Evolutionary conservation across 768 basidiomycete species (phyloP), one percentile per base, ranked within the genome.

Genomic region (Peribolospora baueri): DNA sequence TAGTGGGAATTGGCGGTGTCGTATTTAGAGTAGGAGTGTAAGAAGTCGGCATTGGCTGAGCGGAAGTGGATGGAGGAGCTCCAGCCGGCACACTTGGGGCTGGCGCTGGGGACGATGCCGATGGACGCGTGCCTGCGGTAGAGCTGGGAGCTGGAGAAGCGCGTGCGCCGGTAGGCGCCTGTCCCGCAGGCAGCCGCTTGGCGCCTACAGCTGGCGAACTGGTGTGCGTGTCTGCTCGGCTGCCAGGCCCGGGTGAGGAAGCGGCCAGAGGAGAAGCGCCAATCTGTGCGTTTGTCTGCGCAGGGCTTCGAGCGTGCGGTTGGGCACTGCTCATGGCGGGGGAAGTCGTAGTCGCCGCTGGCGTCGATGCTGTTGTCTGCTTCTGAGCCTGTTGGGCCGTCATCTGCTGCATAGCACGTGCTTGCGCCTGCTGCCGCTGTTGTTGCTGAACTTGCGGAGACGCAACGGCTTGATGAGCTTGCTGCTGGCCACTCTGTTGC

Each of bases 1-100:
- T 47, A 4, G 41, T 40, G 10, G 60, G 50, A 41, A 63, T 63
- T 25, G 25, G 25, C 25, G 25, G 25, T 25, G 25, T 25, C 25
- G 25, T 25, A 25, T 25, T 25, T 25, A 25, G 25, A 25, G 25
- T 25, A 25, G 25, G 25, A 25, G 25, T 25, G 25, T 25, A 25
- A 25, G 25, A 25, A 25, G 25, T 25, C 25, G 25, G 25, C 25
- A 25, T 25, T 25, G 25, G 25, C 25, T 25, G 25, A 25, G n/a
- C 50, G 43, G 53, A 54, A 41, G 9, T 51, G 45, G 46, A 42
- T 37, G 13, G 56, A 5, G 53, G 46, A 50, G n/a, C 41, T 50
- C 1, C 45, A 45, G 53, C 36, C 8, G 46, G 39, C 42, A 14
- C 7, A 25, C 13, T 6, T 40, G 53, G 13, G 42, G 1, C 14